Evolutionary conservation across 192 early-diverging fungal species (phyloP).

Genomic region (Backusella luteola): DNA sequence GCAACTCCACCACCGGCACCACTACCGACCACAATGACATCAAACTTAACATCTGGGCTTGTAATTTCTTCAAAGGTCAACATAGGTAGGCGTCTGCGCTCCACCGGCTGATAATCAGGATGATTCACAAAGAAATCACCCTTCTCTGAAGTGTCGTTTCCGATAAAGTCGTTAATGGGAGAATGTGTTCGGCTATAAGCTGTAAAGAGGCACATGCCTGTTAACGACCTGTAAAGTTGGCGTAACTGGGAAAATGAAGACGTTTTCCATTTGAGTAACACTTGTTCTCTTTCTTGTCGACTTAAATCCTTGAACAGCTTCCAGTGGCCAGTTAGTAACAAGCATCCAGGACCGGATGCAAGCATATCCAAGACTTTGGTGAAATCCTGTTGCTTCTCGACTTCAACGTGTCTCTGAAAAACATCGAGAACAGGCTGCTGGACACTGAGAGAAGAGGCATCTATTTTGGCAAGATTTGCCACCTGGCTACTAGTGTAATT

Average conservation of each 20-base stretch:
- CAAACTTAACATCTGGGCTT: conserved; percentile 34
- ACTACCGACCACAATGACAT: conserved; percentile 69
- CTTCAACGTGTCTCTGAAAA: not conserved
- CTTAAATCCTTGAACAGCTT: conserved; percentile 33
- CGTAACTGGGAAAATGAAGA: conserved; percentile 24
- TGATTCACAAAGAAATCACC: not conserved
- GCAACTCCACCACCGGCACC: conserved; percentile 65
- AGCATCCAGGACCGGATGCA: conserved; percentile 30
- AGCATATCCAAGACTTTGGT: conserved; percentile 27
- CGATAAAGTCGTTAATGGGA: conserved; percentile 33
- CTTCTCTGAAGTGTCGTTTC: conserved; percentile 54
- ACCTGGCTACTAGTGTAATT: conserved; percentile 26
- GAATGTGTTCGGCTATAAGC: conserved; percentile 20
- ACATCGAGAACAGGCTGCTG: not conserved
- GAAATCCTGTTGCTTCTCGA: conserved; percentile 23
- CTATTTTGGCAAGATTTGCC: conserved; percentile 21
- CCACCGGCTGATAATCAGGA: conserved; percentile 1
- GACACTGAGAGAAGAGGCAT: not conserved
- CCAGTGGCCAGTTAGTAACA: conserved; percentile 27
- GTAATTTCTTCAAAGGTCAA: not conserved
- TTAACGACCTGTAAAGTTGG: conserved; percentile 32
- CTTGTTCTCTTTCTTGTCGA: conserved; percentile 26
- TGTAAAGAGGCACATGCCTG: conserved; percentile 13
- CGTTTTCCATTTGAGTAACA: conserved; percentile 28
- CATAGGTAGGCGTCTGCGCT: not conserved